A percentile compares a stretch with the other conserved stretches of the same genome.
Evolutionary conservation across 1,139 yeast species (phyloP).

Genomic region (Spencermartinsiella ligniputridi): DNA sequence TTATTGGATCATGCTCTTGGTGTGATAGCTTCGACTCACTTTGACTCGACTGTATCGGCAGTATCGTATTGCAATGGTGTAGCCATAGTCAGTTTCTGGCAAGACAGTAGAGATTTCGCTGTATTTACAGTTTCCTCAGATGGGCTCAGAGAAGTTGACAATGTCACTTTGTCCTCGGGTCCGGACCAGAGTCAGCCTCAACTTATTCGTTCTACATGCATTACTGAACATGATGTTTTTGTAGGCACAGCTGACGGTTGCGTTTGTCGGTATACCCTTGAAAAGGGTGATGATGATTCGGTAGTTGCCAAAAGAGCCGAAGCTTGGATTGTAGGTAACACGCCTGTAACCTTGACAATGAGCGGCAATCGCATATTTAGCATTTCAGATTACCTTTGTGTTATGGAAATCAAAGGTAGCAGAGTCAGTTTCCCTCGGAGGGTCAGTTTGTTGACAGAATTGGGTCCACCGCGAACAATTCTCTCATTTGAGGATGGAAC

Average conservation of each 20-base stretch:
- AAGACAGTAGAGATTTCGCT: neutral
- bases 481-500: neutral
- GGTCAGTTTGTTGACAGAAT: neutral
- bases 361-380: neutral
- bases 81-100: neutral
- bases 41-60: neutral
- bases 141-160: neutral
- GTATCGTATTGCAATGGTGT: neutral
- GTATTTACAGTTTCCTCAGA: neutral
- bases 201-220: neutral
- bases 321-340: neutral
- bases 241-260: neutral
- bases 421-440: neutral
- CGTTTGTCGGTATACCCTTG: neutral
- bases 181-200: neutral
- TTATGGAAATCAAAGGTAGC: neutral
- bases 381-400: neutral
- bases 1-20: neutral
- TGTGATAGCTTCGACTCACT: neutral
- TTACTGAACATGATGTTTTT: neutral
- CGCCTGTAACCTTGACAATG: neutral
- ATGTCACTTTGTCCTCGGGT: neutral
- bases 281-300: neutral
- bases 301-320: neutral
- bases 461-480: neutral